A percentile compares a stretch with the other conserved stretches of the same genome.
Conservation (phyloP, 805 yeast species). For the Candida ascalaphidarum region DNA sequence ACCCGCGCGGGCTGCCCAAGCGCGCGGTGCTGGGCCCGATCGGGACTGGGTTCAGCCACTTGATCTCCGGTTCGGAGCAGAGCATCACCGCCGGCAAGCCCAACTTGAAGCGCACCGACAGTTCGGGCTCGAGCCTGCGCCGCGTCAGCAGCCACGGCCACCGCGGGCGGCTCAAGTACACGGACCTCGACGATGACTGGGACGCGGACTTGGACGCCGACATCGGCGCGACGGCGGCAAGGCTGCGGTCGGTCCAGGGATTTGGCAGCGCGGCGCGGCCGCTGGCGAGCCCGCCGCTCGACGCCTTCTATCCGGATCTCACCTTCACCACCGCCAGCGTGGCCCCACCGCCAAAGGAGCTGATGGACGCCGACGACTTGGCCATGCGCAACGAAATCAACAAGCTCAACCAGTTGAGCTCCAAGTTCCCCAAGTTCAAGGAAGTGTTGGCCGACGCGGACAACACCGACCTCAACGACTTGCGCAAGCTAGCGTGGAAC, state of each 20-base stretch:
- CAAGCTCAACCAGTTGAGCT: slow-evolving; percentile 49
- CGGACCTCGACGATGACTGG: slow-evolving; percentile 89
- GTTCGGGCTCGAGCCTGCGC: too few relatives aligned
- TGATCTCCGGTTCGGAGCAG: too few relatives aligned
- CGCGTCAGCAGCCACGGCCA: neutral
- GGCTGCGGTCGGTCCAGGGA: too few relatives aligned
- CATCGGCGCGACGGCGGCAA: slow-evolving; percentile 8
- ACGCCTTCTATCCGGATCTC: slow-evolving; percentile 30
- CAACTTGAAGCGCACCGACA: too few relatives aligned
- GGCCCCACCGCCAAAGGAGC: slow-evolving; percentile 15
- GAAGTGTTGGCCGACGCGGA: slow-evolving; percentile 42
- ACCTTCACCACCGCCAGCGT: slow-evolving; percentile 11
- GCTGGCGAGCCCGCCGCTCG: slow-evolving; percentile 22
- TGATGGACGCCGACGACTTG: slow-evolving; percentile 32
- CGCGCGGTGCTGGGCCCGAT: too few relatives aligned
- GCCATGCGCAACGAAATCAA: slow-evolving; percentile 40
- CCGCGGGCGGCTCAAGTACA: too few relatives aligned
- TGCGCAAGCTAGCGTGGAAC: slow-evolving; percentile 83
- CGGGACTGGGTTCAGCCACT: too few relatives aligned
- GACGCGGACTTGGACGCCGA: slow-evolving; percentile 62
- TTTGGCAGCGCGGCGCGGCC: too few relatives aligned
- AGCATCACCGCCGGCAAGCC: too few relatives aligned
- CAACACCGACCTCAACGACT: slow-evolving; percentile 56
- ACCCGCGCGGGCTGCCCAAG: too few relatives aligned
- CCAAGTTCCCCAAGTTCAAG: slow-evolving; percentile 61